A percentile compares a stretch with the other conserved stretches of the same genome.
phyloP scores from a whole-genome alignment of 139 green algal species.

The Pseudopediastrum boryanum region DNA sequence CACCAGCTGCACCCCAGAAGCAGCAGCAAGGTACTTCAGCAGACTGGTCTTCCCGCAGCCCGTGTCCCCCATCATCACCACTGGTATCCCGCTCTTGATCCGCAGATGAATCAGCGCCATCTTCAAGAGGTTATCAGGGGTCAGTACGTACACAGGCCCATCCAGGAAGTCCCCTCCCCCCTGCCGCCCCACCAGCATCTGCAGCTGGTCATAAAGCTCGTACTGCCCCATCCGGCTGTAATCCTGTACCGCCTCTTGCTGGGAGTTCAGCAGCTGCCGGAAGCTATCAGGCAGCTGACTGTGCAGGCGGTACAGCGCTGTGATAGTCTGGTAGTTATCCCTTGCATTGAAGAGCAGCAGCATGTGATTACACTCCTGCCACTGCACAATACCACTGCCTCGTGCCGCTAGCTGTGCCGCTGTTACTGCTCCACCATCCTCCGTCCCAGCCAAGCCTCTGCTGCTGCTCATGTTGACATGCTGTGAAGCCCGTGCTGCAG shows the following conservation, averaged over 20 bases:
- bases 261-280: slow-evolving; percentile 8
- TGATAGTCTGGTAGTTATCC: slow-evolving; percentile 26
- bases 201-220: background rate
- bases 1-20: slow-evolving; percentile 14
- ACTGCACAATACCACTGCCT: slow-evolving; percentile 19
- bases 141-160: slow-evolving; percentile 6
- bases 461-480: slow-evolving; percentile 16
- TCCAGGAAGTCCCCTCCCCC: background rate
- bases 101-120: slow-evolving; percentile 18
- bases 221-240: background rate
- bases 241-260: background rate
- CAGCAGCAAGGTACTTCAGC: slow-evolving; percentile 30
- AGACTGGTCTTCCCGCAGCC: slow-evolving; percentile 43
- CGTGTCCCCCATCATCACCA: slow-evolving; percentile 21
- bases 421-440: too few relatives aligned
- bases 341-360: slow-evolving; percentile 38
- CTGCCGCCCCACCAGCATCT: background rate
- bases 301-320: slow-evolving; percentile 34
- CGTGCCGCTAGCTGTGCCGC: slow-evolving; percentile 19
- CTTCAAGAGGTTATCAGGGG: slow-evolving; percentile 23
- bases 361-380: slow-evolving; percentile 42
- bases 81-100: slow-evolving; percentile 5
- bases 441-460: background rate
- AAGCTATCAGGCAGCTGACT: slow-evolving; percentile 30
- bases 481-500: slow-evolving; percentile 8